Percentiles rank a stretch among this genome's conserved stretches.
Conservation (phyloP, 495 filamentous ascomycete species). For the Penicillium desertorum region DNA sequence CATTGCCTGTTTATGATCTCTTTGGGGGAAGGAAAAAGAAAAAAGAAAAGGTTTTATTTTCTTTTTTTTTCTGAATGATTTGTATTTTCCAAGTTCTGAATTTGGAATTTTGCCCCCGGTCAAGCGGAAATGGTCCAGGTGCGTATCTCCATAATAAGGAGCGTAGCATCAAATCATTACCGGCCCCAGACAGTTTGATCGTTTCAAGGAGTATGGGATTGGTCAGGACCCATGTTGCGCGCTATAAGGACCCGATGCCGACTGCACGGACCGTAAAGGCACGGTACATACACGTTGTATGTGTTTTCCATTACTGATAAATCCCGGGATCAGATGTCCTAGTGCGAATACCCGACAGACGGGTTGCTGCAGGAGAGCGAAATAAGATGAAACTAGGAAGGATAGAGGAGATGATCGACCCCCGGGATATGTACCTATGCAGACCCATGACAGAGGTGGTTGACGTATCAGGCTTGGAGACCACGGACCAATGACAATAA, state of each 20-base stretch:
- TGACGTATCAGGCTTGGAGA: slow-evolving; percentile 39
- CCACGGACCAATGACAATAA: slow-evolving; percentile 32
- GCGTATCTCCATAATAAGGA: slow-evolving; percentile 19
- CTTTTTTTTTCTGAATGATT: slow-evolving; percentile 13
- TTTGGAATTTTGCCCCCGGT: slow-evolving; percentile 16
- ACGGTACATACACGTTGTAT: slow-evolving; percentile 16
- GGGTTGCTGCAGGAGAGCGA: slow-evolving; percentile 42
- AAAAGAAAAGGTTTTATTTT: slow-evolving; percentile 3
- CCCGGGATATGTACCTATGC: slow-evolving; percentile 35
- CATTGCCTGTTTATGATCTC: slow-evolving; percentile 1
- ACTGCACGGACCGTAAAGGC: slow-evolving; percentile 30
- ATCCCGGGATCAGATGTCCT: slow-evolving; percentile 39
- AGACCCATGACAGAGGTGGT: slow-evolving; percentile 37
- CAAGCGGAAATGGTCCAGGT: slow-evolving; percentile 8
- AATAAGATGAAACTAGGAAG: slow-evolving; percentile 45
- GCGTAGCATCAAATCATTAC: slow-evolving; percentile 33
- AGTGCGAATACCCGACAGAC: slow-evolving; percentile 41
- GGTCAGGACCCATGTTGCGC: slow-evolving; percentile 38
- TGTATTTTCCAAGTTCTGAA: slow-evolving; percentile 8
- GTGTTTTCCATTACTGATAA: slow-evolving; percentile 33
- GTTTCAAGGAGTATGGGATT: slow-evolving; percentile 36
- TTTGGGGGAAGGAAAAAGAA: neutral
- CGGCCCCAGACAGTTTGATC: slow-evolving; percentile 30
- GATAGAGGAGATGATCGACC: slow-evolving; percentile 40
- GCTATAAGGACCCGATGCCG: slow-evolving; percentile 27